Conservation (phyloP, 371 early-diverging fungal species). For the Apophysomyces variabilis region DNA sequence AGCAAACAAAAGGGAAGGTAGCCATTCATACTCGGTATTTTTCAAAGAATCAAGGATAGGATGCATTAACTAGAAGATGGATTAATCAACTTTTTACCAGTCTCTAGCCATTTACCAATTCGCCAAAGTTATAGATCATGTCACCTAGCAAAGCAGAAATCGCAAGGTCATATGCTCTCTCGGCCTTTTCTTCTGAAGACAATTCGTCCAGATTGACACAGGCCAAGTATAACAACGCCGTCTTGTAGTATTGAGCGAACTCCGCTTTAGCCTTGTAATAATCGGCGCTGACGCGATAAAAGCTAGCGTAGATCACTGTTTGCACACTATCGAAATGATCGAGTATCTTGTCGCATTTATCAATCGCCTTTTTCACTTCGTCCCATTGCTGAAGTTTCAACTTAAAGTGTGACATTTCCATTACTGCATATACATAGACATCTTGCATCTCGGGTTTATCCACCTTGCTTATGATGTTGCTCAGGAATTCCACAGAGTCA, state of each 20-base stretch:
- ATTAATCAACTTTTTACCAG: neutral
- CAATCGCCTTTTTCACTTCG: conserved; percentile 80
- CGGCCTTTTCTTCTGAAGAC: conserved; percentile 69
- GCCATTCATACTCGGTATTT: conserved; percentile 86
- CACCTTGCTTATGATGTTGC: conserved; percentile 69
- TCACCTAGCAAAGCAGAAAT: conserved; percentile 93
- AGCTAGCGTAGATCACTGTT: conserved; percentile 89
- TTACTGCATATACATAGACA: conserved; percentile 83
- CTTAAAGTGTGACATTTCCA: conserved; percentile 88
- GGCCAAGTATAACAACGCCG: conserved; percentile 90
- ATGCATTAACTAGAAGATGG: conserved; percentile 82
- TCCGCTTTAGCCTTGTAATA: conserved; percentile 94
- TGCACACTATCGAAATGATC: conserved; percentile 85
- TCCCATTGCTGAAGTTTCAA: conserved; percentile 78
- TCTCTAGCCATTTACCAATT: conserved; percentile 67
- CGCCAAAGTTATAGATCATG: conserved; percentile 98
- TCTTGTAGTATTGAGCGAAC: conserved; percentile 94
- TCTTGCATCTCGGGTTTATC: conserved; percentile 71
- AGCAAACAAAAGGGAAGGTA: conserved; percentile 82
- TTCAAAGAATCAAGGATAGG: conserved; percentile 86
- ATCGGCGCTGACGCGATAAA: conserved; percentile 94
- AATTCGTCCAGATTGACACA: conserved; percentile 88
- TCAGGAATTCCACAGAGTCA: conserved; percentile 72
- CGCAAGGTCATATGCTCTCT: conserved; percentile 91
- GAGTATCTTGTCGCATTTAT: conserved; percentile 83